Percentiles rank a stretch among this genome's conserved stretches.
These are phyloP conservation scores for Pilobolus umbonatus DNA, from an alignment of 192 early-diverging fungal genomes.

Conservation along the genomic window DNA sequence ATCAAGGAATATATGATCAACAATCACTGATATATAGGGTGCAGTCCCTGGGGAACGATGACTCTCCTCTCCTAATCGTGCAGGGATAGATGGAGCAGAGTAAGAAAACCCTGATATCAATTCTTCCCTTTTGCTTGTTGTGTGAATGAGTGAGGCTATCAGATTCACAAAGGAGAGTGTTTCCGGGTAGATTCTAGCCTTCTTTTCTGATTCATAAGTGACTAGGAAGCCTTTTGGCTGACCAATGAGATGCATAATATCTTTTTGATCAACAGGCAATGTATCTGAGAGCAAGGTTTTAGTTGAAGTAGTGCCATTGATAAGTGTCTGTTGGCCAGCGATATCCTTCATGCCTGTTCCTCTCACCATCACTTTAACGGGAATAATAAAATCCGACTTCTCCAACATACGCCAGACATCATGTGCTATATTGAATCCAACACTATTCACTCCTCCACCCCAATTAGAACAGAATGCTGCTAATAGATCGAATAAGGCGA, in stretches of 20 bases:
- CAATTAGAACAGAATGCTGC: constrained; percentile 74
- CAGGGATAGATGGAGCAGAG: constrained; percentile 48
- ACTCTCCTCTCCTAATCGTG: constrained; percentile 58
- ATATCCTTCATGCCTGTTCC: background rate
- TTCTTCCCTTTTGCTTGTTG: constrained; percentile 36
- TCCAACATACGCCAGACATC: constrained; percentile 83
- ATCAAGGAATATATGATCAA: constrained; percentile 84
- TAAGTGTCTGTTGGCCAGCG: constrained; percentile 5
- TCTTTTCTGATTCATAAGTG: constrained; percentile 69
- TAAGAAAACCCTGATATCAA: constrained; percentile 27
- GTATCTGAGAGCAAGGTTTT: background rate
- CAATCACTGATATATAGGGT: constrained; percentile 78
- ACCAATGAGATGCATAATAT: constrained; percentile 7
- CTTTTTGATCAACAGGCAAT: too few species aligned
- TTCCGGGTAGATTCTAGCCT: constrained; percentile 71
- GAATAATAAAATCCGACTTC: constrained; percentile 51
- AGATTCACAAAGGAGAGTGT: constrained; percentile 80
- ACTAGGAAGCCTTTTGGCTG: constrained; percentile 72
- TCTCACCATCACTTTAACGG: constrained; percentile 35
- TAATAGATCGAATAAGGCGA: constrained; percentile 71
- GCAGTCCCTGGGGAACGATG: constrained; percentile 64
- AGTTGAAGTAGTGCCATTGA: constrained; percentile 2
- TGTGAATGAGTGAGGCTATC: constrained; percentile 63
- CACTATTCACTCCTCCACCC: constrained; percentile 34
- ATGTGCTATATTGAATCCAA: constrained; percentile 53